Base-by-base conservation (phyloP, 257 asterid species). In the Salvia rosmarinus region DNA sequence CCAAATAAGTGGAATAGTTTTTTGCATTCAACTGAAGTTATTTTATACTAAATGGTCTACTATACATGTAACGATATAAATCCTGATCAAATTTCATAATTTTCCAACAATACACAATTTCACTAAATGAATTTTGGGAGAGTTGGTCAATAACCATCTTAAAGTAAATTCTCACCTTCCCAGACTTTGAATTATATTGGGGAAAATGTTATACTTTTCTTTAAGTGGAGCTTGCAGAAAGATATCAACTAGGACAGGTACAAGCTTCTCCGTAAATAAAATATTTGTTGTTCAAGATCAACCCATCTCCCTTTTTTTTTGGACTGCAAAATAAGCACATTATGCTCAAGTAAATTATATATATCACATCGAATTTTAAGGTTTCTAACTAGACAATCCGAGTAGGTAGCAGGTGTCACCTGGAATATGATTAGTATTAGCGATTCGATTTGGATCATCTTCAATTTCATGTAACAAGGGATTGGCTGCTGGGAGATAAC, bases 221-320 rank as follows among this genome's bases (percentile, higher is more conserved):
- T 59, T n/a, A 56, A 89, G 75, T 64, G 99, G 99, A 79, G 93
- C 92, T 78, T 81, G 91, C 75, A 91, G 65, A 68, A 88, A 85
- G 49, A 91, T 85, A 78, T 88, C 96, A 75, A 91, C 95, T 25
- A 94, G 52, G 64, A 89, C 85, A 13, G 93, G 91, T 37, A 91
- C 88, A 78, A 94, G 91, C 84, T 89, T 94, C 82, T 91, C 99
- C 4, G 93, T 84, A 68, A 94, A 91, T 54, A 89, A 67, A 82
- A 73, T 74, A 70, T 55, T 86, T 76, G 80, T 55, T 72, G 75
- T 71, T 79, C 65, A 7, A 51, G 43, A 71, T 65, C 64, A 81
- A 72, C 72, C 61, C 84, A 75, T 85, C 94, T 43, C 72, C 77
- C n/a, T n/a, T 54, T 80, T 77, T 72, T 77, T 83, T 75, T 72